These are phyloP conservation scores for Stachybotrys echinatus DNA, from an alignment of 2,329 filamentous ascomycete genomes.

Conservation along the genomic window DNA sequence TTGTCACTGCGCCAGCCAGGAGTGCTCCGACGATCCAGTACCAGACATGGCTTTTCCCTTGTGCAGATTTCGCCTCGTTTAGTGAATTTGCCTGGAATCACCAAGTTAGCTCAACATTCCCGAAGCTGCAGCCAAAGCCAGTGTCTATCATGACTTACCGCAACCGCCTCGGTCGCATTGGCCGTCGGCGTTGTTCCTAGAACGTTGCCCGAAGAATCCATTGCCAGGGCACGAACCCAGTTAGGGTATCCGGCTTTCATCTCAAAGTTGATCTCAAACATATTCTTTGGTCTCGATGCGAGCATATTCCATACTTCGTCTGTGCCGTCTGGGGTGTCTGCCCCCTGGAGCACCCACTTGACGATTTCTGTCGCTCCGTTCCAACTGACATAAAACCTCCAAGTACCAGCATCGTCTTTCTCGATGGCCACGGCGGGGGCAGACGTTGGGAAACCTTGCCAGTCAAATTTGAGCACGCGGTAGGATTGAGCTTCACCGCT, in stretches of 20 bases:
- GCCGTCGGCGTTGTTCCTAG: slow-evolving; percentile 1
- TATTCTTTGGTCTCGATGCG: background rate
- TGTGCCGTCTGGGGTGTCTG: slow-evolving; percentile 1
- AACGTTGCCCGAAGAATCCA: slow-evolving; percentile 4
- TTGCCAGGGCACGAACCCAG: slow-evolving; percentile 2
- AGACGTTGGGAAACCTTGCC: slow-evolving; percentile 16
- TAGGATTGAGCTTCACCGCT: slow-evolving; percentile 17
- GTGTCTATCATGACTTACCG: slow-evolving; percentile 5
- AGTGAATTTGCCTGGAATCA: too few relatives aligned
- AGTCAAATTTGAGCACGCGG: slow-evolving; percentile 21
- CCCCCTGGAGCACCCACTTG: slow-evolving; percentile 33
- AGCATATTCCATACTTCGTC: background rate
- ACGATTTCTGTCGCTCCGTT: slow-evolving; percentile 26
- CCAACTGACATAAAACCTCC: slow-evolving; percentile 31
- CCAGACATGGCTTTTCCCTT: too few relatives aligned
- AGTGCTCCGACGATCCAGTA: background rate
- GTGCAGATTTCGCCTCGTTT: too few relatives aligned
- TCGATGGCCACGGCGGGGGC: slow-evolving; percentile 6
- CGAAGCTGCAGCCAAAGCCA: too few relatives aligned
- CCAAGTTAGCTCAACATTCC: too few relatives aligned
- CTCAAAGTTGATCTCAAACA: slow-evolving; percentile 1
- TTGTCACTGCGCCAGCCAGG: background rate
- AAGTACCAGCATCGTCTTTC: background rate
- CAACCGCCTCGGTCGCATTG: background rate
- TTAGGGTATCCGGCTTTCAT: slow-evolving; percentile 1